Evolutionary conservation across 2,329 filamentous ascomycete species (phyloP).

Genomic region (Reticulascus tulasneorum): DNA sequence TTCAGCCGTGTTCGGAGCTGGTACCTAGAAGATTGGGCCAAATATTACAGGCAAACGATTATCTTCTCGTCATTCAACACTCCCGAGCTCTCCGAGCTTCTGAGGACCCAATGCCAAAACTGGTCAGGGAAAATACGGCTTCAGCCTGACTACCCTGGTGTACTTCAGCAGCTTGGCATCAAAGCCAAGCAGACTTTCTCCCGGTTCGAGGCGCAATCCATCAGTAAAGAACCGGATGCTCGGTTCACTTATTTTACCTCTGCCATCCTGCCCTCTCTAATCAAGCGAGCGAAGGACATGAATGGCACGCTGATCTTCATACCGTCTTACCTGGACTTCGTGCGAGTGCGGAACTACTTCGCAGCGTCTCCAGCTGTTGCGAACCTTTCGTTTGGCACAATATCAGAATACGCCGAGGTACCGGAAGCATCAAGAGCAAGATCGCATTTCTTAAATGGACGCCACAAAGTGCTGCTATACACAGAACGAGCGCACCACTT

Average conservation of each 20-base stretch:
- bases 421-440: constrained; percentile 78
- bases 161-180: constrained; percentile 69
- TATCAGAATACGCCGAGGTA: constrained; percentile 82
- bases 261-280: constrained; percentile 71
- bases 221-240: constrained; percentile 75
- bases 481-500: constrained; percentile 97
- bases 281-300: constrained; percentile 61
- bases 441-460: constrained; percentile 79
- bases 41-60: constrained; percentile 79
- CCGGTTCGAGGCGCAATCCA: constrained; percentile 69
- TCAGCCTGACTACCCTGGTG: constrained; percentile 63
- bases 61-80: constrained; percentile 79
- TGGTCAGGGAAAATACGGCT: constrained; percentile 75
- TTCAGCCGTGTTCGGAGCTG: constrained; percentile 85
- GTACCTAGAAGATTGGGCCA: constrained; percentile 88
- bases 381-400: constrained; percentile 66
- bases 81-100: constrained; percentile 79
- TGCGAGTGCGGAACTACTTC: constrained; percentile 89
- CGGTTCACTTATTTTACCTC: constrained; percentile 89
- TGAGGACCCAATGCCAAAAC: constrained; percentile 74
- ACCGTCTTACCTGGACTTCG: constrained; percentile 91
- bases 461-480: constrained; percentile 82
- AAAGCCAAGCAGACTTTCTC: constrained; percentile 84
- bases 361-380: constrained; percentile 60
- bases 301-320: constrained; percentile 81